Percentiles rank a stretch among this genome's conserved stretches.
These are phyloP conservation scores for Punctularia strigosozonata DNA, from an alignment of 768 basidiomycete species.

Conservation along the genomic window DNA sequence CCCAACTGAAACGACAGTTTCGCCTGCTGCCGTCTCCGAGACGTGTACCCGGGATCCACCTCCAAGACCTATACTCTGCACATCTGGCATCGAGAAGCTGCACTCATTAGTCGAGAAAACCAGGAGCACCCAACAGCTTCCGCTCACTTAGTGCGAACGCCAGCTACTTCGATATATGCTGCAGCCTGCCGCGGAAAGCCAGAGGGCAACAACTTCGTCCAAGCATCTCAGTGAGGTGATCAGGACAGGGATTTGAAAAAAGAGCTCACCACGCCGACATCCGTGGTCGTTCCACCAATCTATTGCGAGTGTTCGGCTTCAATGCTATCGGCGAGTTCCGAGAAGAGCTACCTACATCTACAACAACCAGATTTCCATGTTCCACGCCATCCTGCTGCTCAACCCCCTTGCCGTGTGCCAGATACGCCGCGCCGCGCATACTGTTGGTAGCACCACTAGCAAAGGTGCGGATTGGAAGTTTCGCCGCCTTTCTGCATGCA, in stretches of 20 bases:
- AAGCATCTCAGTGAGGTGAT: not conserved
- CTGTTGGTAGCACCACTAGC: conserved; percentile 10
- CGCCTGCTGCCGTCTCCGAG: conserved; percentile 17
- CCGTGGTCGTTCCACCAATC: conserved; percentile 56
- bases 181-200: conserved; percentile 56
- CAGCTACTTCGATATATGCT: conserved; percentile 49
- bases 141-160: conserved; percentile 50
- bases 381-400: not conserved
- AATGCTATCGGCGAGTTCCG: conserved; percentile 17
- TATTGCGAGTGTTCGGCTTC: conserved; percentile 10
- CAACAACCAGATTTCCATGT: not conserved
- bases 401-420: not conserved
- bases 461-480: conserved; percentile 52
- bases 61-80: conserved; percentile 45
- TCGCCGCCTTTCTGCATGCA: conserved; percentile 34
- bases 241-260: not conserved
- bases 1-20: conserved; percentile 33
- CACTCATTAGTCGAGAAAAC: not conserved
- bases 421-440: conserved; percentile 8
- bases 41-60: conserved; percentile 45
- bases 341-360: conserved; percentile 15
- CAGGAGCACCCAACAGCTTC: conserved; percentile 26
- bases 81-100: conserved; percentile 19
- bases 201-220: conserved; percentile 29
- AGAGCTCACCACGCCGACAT: conserved; percentile 34